A percentile compares a stretch with the other conserved stretches of the same genome.
Conservation (phyloP, 371 early-diverging fungal genomes). For the Paraphysoderma sedebokerense region DNA sequence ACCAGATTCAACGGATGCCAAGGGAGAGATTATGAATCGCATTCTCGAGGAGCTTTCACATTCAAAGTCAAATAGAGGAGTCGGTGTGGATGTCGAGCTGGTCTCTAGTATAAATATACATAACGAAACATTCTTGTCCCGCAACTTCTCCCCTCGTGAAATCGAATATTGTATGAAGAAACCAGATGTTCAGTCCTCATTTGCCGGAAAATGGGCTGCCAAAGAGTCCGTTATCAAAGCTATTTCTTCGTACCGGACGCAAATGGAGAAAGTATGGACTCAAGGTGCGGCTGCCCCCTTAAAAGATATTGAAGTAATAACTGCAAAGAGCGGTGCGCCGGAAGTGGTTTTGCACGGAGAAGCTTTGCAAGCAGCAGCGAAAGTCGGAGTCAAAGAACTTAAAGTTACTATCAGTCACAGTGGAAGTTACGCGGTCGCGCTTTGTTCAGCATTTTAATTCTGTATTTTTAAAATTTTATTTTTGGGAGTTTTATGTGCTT, state of each 20-base stretch:
- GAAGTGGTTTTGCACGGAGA: conserved; percentile 67
- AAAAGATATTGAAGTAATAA: conserved; percentile 70
- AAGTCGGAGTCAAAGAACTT: conserved; percentile 52
- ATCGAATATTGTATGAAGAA: conserved; percentile 56
- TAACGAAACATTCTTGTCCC: conserved; percentile 68
- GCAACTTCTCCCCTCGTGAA: conserved; percentile 77
- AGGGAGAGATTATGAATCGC: neutral
- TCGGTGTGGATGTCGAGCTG: conserved; percentile 88
- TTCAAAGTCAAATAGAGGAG: neutral
- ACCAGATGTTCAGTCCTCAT: conserved; percentile 67
- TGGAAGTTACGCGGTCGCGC: conserved; percentile 81
- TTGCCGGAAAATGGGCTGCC: conserved; percentile 90
- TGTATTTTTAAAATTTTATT: no score
- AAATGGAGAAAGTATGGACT: conserved; percentile 42
- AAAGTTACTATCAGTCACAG: conserved; percentile 88
- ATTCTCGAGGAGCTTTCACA: neutral
- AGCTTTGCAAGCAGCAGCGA: conserved; percentile 47
- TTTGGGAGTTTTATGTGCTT: no score
- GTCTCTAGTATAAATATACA: conserved; percentile 59
- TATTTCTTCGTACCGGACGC: conserved; percentile 41
- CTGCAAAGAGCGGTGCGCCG: conserved; percentile 56
- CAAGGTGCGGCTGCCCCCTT: conserved; percentile 76
- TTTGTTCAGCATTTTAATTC: conserved; percentile 21
- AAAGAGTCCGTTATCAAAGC: conserved; percentile 95
- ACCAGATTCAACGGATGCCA: neutral